Conservation (phyloP, 371 early-diverging fungal genomes). For the Mortierella sp. region DNA sequence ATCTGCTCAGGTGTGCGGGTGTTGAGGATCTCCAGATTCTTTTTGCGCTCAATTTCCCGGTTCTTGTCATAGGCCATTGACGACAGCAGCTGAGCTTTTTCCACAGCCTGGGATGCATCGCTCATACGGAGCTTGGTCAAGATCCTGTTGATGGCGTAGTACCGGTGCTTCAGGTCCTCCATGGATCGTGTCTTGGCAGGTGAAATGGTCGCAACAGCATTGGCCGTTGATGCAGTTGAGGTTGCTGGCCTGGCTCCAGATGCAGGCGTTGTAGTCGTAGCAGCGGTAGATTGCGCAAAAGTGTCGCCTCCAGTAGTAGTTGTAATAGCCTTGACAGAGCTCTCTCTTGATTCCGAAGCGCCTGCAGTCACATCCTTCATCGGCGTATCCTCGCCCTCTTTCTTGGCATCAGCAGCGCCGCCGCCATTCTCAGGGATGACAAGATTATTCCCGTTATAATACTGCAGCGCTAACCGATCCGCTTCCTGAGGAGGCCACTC, state of each 20-base stretch:
- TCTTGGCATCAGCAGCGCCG: not conserved
- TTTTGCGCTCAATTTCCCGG: constrained; percentile 84
- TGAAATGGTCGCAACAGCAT: constrained; percentile 21
- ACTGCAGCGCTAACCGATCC: constrained; percentile 42
- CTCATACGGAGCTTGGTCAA: constrained; percentile 34
- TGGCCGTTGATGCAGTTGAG: constrained; percentile 5
- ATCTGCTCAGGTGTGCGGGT: constrained; percentile 83
- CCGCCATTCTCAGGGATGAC: not conserved
- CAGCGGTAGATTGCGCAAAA: not conserved
- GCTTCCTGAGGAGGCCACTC: constrained; percentile 61
- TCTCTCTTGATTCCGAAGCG: not conserved
- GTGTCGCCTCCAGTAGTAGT: not conserved
- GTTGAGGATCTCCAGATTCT: constrained; percentile 78
- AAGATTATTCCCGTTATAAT: constrained; percentile 29
- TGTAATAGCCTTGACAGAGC: not conserved
- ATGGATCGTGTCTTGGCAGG: constrained; percentile 59
- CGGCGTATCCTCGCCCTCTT: not conserved
- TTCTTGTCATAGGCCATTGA: constrained; percentile 51
- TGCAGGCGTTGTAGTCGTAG: not conserved
- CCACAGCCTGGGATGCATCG: constrained; percentile 50
- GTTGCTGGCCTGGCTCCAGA: constrained; percentile 3
- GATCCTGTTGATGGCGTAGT: constrained; percentile 33
- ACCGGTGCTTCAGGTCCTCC: constrained; percentile 55
- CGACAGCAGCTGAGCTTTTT: constrained; percentile 47
- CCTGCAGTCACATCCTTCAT: not conserved